phyloP scores from a whole-genome alignment of 257 asterid genomes.

The Buddleja alternifolia region DNA sequence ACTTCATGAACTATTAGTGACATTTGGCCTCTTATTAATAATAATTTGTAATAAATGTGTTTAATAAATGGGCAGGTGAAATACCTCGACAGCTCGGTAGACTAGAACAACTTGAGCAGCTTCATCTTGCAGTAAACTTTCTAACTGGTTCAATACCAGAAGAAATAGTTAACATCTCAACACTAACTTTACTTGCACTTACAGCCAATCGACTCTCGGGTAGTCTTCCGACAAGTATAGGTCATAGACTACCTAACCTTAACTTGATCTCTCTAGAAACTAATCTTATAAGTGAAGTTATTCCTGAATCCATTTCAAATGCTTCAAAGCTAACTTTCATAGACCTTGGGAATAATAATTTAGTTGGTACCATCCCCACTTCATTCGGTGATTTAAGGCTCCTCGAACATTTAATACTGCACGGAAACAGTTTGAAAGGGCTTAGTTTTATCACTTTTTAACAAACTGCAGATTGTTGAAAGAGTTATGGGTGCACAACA shows the following conservation, averaged over 20 bases:
- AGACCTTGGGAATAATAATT: constrained; percentile 13
- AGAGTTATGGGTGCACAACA: neutral
- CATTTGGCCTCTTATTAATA: no score
- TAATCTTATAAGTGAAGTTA: constrained; percentile 22
- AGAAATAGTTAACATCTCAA: constrained; percentile 13
- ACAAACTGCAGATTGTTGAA: constrained; percentile 28
- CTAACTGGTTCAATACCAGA: constrained; percentile 33
- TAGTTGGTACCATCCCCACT: constrained; percentile 36
- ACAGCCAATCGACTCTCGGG: neutral
- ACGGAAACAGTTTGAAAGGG: constrained; percentile 29
- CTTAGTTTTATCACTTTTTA: constrained; percentile 21
- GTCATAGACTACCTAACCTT: constrained; percentile 30
- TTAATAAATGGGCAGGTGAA: neutral
- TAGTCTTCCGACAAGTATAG: constrained; percentile 29
- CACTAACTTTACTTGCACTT: neutral
- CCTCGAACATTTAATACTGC: constrained; percentile 28
- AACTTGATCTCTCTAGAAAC: constrained; percentile 17
- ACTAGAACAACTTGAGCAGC: neutral
- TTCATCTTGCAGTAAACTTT: neutral
- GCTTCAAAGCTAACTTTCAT: constrained; percentile 21
- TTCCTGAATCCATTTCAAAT: constrained; percentile 36
- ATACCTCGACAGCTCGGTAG: constrained; percentile 1
- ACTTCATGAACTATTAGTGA: no score
- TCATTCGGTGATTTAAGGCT: constrained; percentile 37
- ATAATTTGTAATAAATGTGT: neutral